A percentile compares a stretch with the other conserved stretches of the same genome.
These are phyloP conservation scores for Xylaria sp. DNA, from an alignment of 2,329 filamentous ascomycete species.

Conservation along the genomic window DNA sequence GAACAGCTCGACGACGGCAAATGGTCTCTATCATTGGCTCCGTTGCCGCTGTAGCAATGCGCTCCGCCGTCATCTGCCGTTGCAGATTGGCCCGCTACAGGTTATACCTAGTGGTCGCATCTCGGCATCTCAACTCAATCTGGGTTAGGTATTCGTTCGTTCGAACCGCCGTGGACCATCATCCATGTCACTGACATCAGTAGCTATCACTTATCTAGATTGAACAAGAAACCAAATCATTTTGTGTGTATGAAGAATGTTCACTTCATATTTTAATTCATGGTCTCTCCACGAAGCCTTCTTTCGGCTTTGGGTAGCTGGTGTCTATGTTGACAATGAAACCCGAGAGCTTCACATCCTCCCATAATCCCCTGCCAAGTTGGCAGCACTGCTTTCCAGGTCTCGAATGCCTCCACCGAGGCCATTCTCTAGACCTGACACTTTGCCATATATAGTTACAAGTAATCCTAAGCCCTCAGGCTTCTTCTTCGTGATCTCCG, in stretches of 20 bases:
- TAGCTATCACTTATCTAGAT: background rate
- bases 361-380: constrained; percentile 6
- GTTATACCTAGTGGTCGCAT: too few species aligned
- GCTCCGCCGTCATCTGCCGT: background rate
- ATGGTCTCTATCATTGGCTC: constrained; percentile 14
- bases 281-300: constrained; percentile 4
- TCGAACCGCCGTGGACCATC: background rate
- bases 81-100: background rate
- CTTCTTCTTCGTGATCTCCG: background rate
- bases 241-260: background rate
- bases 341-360: constrained; percentile 2
- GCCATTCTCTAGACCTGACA: background rate
- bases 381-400: constrained; percentile 3
- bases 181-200: background rate
- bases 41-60: background rate
- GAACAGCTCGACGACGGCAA: constrained; percentile 5
- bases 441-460: constrained; percentile 16
- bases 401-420: background rate
- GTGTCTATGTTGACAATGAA: constrained; percentile 3
- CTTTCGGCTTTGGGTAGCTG: background rate
- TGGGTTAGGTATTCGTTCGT: constrained; percentile 5
- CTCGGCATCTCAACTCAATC: background rate
- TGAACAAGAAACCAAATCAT: background rate
- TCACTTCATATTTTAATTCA: constrained; percentile 3
- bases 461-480: constrained; percentile 2